Base-by-base conservation (phyloP, 352 stramenopile species). In the Globisporangium orthogonon region DNA sequence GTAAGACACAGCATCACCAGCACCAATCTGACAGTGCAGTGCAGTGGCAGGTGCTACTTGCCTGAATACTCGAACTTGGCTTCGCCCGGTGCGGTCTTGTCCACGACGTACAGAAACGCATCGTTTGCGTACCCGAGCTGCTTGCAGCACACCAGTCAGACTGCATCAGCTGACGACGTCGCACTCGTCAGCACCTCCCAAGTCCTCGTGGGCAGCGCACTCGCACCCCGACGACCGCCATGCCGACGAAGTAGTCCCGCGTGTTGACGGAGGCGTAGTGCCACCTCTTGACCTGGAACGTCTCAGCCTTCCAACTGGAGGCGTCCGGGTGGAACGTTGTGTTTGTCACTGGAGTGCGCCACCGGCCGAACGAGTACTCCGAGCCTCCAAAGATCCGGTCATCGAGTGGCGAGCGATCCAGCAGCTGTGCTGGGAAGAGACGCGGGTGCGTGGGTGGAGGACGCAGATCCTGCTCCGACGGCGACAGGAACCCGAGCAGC, bases 251-350 rank as follows among this genome's bases (percentile, higher is more conserved):
- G 46, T 63, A 74, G 10, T 67, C 13, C 0, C 31, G 23, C 28
- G 73, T 76, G 61, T 77, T 64, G 35, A 78, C 45, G 17, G 67
- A 77, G 29, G 52, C 61, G 59, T 77, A 82, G 62, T 82, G 69
- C 73, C 73, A 82, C 18, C 54, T 56, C 61, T 82, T 82, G 46
- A 58, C 77, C 28, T 46, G 47, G 33, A 78, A 67, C 7, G 55
- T 29, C 15, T 52, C 54, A 14, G 60, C 29, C 0, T 63, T 45
- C 7, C 46, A 43, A 14, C 37, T 13, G 3, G 37, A 13, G 15
- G 11, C 11, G 37, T 43, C 37, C 13, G 37, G 17, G 37, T 43
- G 37, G 11, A 43, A 43, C 2, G 37, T 43, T 13, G 17, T 13
- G 37, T 43, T 43, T 13, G 37, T n/a, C 11, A 13, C 37, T 43